Conservation (phyloP, 805 yeast genomes). For the Saturnispora besseyi region DNA sequence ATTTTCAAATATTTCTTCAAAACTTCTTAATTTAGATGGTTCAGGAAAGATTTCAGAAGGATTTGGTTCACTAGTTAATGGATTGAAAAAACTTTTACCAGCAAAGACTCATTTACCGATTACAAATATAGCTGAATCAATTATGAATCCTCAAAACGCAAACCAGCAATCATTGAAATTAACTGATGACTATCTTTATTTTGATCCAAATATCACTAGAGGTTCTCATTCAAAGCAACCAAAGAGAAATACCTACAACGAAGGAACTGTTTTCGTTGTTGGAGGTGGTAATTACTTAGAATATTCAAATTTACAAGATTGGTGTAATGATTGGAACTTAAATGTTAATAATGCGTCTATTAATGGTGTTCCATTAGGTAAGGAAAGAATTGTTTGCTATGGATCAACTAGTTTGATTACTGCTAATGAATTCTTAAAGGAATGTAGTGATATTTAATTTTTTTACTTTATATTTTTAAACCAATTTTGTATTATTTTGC, state of each 20-base stretch:
- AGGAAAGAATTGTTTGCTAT: constrained; percentile 55
- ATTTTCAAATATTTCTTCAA: constrained; percentile 66
- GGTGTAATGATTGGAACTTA: constrained; percentile 36
- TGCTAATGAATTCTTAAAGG: constrained; percentile 60
- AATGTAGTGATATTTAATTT: constrained; percentile 44
- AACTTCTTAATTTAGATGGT: constrained; percentile 74
- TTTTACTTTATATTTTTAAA: neutral
- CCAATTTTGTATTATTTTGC: neutral
- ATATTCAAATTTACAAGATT: constrained; percentile 88
- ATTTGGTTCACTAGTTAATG: constrained; percentile 79
- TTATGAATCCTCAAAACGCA: constrained; percentile 73
- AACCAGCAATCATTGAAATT: constrained; percentile 53
- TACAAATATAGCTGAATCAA: constrained; percentile 83
- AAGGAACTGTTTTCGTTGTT: constrained; percentile 81
- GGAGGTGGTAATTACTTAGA: constrained; percentile 97
- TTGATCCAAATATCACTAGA: constrained; percentile 78
- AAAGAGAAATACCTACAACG: constrained; percentile 69
- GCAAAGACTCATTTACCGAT: constrained; percentile 83
- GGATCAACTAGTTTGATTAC: constrained; percentile 78
- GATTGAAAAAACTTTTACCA: constrained; percentile 79
- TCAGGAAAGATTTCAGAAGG: constrained; percentile 65
- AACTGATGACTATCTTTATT: constrained; percentile 83
- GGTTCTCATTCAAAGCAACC: constrained; percentile 90
- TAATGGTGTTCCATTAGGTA: constrained; percentile 13
- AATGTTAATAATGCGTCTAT: constrained; percentile 11